These are phyloP conservation scores for Malus hybrid DNA, from an alignment of 331 rosid genomes.

Conservation along the genomic window DNA sequence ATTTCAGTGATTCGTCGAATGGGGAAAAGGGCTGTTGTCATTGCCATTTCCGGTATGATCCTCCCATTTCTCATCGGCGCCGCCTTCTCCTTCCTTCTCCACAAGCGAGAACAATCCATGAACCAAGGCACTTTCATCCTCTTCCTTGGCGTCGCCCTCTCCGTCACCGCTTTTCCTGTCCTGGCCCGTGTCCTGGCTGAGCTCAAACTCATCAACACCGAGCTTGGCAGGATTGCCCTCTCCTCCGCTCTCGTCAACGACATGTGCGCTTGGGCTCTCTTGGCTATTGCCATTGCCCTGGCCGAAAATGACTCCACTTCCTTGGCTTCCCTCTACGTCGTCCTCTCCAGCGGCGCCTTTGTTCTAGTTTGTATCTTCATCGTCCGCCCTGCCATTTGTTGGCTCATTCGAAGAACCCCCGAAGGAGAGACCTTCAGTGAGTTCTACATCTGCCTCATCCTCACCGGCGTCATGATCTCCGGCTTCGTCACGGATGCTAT, in stretches of 20 bases:
- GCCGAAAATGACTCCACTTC: conserved; percentile 34
- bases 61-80: conserved; percentile 62
- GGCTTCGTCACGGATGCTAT: conserved; percentile 83
- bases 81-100: conserved; percentile 28
- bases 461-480: conserved; percentile 78
- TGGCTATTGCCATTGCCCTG: conserved; percentile 61
- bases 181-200: conserved; percentile 74
- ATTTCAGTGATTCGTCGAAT: conserved; percentile 32
- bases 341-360: conserved; percentile 44
- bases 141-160: conserved; percentile 64
- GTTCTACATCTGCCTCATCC: conserved; percentile 53
- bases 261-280: conserved; percentile 57
- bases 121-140: conserved; percentile 36
- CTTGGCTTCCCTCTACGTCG: conserved; percentile 47
- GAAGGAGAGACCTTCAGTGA: conserved; percentile 81
- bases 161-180: conserved; percentile 75
- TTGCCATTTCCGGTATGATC: conserved; percentile 67
- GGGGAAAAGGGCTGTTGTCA: conserved; percentile 50
- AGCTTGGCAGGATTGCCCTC: conserved; percentile 40
- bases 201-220: conserved; percentile 62
- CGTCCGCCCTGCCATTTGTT: conserved; percentile 44
- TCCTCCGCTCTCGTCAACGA: conserved; percentile 59
- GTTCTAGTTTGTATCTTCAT: conserved; percentile 32
- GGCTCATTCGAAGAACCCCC: conserved; percentile 64
- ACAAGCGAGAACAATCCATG: background rate